Base-by-base conservation (phyloP, 2,329 filamentous ascomycete genomes). In the Monosporascus cannonballus region DNA sequence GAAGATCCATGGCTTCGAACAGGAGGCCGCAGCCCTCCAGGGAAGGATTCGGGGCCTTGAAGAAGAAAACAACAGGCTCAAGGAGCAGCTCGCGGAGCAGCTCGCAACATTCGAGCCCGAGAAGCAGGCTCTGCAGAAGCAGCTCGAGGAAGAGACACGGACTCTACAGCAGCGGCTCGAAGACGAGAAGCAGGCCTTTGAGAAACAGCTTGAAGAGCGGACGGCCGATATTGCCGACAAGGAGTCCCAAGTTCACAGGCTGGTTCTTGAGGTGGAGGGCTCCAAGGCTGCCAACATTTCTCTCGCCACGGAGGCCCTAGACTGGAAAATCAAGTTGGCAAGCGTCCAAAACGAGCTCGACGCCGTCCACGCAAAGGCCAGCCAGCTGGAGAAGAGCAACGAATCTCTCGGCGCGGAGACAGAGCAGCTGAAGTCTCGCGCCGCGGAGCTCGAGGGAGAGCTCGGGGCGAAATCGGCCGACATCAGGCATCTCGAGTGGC, bases 201-300 rank as follows among this genome's bases (percentile, higher is more conserved):
- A 65, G 47, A 60, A 55, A 39, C 51, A 55, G 42, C 54, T 47
- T 8, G 51, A 57, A 6, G 54, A 56, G n/a, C 61, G 61, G 55
- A 54, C 60, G 53, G 54, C 56, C 22, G 57, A 54, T 24, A 53
- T 57, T 5, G 60, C 59, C 53, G 62, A 62, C 53, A 64, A 62
- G 55, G 63, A 65, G 46, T 56, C 61, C 3, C 52, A 47, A 20
- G 58, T 66, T 42, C 59, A 65, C 39, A 54, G 54, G 15, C 55
- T 65, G 5, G 60, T 60, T 49, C 62, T 54, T 15, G 62, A 66
- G 52, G 30, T 66, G 25, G 59, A 53, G 15, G 63, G 63, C n/a
- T 59, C 64, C 20, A 63, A 64, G 52, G 61, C 63, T 18, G 64
- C 64, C 47, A 66, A 66, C 51, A 56, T 66, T 42, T 54, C 62